phyloP scores from a whole-genome alignment of 305 asterid species.

The Lippia alba region DNA sequence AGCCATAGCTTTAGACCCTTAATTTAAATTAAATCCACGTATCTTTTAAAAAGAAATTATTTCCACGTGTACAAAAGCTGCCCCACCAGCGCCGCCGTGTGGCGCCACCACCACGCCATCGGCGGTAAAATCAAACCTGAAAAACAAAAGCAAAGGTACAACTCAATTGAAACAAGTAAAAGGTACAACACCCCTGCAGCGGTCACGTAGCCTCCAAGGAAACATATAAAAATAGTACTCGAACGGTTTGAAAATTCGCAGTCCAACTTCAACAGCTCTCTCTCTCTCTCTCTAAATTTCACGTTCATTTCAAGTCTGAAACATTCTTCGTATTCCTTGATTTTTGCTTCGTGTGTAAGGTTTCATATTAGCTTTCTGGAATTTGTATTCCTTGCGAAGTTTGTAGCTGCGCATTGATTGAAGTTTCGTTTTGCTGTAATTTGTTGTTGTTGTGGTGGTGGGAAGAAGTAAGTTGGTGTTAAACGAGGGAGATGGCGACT shows the following conservation, averaged over 20 bases:
- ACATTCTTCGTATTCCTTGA: constrained; percentile 13
- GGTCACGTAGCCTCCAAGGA: not conserved
- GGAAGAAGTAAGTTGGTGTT: constrained; percentile 21
- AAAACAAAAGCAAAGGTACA: constrained; percentile 22
- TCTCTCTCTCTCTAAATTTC: constrained; percentile 21
- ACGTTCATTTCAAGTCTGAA: constrained; percentile 25
- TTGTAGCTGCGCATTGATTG: constrained; percentile 24
- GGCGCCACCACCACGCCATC: too few relatives aligned
- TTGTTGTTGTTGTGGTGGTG: constrained; percentile 23
- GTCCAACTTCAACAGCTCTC: constrained; percentile 40
- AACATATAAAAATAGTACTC: not conserved
- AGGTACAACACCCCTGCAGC: constrained; percentile 13
- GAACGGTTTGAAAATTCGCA: constrained; percentile 36
- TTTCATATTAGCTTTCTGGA: constrained; percentile 21
- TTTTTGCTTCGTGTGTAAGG: constrained; percentile 34
- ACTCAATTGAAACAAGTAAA: not conserved
- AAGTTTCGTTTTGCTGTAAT: constrained; percentile 17
- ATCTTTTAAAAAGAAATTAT: too few relatives aligned
- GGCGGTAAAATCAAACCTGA: not conserved
- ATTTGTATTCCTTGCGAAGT: constrained; percentile 1
- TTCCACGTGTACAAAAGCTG: too few relatives aligned
- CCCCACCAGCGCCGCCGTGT: too few relatives aligned
- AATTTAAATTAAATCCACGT: too few relatives aligned
- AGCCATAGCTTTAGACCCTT: too few relatives aligned
- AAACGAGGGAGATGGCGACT: constrained; percentile 56